phyloP scores from a whole-genome alignment of 768 basidiomycete genomes.

The Serendipita indica region DNA sequence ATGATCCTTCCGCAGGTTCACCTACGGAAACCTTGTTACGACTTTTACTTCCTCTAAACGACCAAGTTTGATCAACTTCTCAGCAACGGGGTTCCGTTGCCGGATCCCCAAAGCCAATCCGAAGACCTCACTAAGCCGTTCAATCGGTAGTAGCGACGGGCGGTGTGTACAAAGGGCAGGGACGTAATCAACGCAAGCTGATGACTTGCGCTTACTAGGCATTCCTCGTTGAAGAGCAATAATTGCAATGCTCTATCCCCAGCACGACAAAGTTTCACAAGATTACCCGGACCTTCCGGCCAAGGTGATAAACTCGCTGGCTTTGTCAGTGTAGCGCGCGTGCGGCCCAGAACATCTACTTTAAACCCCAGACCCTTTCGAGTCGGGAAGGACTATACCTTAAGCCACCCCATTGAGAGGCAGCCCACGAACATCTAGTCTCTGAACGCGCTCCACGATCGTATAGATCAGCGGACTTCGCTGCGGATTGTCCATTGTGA shows the following conservation, averaged over 20 bases:
- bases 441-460: too few species aligned
- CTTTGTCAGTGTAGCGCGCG: constrained; percentile 79
- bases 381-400: too few species aligned
- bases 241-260: constrained; percentile 86
- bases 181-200: constrained; percentile 81
- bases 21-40: constrained; percentile 71
- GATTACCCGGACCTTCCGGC: constrained; percentile 64
- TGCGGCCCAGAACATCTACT: constrained; percentile 84
- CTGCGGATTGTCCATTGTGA: too few species aligned
- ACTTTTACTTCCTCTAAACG: constrained; percentile 78
- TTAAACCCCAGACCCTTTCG: too few species aligned
- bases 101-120: constrained; percentile 54
- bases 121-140: constrained; percentile 80
- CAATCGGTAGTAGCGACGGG: constrained; percentile 85
- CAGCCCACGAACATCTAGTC: too few species aligned
- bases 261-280: constrained; percentile 68
- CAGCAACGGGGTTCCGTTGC: constrained; percentile 35
- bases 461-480: too few species aligned
- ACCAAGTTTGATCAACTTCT: constrained; percentile 65
- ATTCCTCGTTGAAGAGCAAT: constrained; percentile 87
- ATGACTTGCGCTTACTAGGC: constrained; percentile 79
- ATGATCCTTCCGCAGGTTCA: constrained; percentile 74
- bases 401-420: too few species aligned
- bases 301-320: constrained; percentile 70
- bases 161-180: constrained; percentile 85